These are phyloP conservation scores for Macrolepiota dolichaula DNA, from an alignment of 768 basidiomycete genomes.

Conservation along the genomic window DNA sequence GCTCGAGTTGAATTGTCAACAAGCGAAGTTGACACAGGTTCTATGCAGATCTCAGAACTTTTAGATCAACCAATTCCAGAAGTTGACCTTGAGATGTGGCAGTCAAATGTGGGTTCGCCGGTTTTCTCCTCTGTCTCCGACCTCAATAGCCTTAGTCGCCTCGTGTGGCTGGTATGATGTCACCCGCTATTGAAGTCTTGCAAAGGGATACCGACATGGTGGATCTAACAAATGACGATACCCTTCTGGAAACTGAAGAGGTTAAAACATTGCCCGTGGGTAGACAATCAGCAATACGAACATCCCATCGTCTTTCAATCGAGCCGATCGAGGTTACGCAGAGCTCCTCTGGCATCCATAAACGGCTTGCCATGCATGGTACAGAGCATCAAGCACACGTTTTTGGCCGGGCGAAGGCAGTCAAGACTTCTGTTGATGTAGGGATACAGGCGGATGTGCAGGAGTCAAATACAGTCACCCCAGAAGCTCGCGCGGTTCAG, in stretches of 20 bases:
- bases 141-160: background rate
- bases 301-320: background rate
- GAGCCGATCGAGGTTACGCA: background rate
- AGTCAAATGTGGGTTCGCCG: background rate
- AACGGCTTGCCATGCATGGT: background rate
- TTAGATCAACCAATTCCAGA: slow-evolving; percentile 12
- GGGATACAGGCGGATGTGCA: slow-evolving; percentile 1
- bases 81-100: slow-evolving; percentile 28
- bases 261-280: background rate
- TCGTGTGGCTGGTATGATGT: background rate
- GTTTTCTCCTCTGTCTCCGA: background rate
- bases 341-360: background rate
- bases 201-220: slow-evolving; percentile 29
- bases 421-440: slow-evolving; percentile 1
- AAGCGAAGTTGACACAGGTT: background rate
- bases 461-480: background rate
- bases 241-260: background rate
- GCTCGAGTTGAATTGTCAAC: slow-evolving; percentile 11
- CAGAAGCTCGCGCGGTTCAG: background rate
- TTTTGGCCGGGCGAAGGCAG: background rate
- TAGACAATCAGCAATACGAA: slow-evolving; percentile 14
- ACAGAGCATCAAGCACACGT: background rate
- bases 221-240: slow-evolving; percentile 38
- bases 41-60: slow-evolving; percentile 1
- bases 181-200: background rate